A percentile compares a stretch with the other conserved stretches of the same genome.
phyloP scores from a whole-genome alignment of 306 rosid genomes.

The Prunus campanulata region DNA sequence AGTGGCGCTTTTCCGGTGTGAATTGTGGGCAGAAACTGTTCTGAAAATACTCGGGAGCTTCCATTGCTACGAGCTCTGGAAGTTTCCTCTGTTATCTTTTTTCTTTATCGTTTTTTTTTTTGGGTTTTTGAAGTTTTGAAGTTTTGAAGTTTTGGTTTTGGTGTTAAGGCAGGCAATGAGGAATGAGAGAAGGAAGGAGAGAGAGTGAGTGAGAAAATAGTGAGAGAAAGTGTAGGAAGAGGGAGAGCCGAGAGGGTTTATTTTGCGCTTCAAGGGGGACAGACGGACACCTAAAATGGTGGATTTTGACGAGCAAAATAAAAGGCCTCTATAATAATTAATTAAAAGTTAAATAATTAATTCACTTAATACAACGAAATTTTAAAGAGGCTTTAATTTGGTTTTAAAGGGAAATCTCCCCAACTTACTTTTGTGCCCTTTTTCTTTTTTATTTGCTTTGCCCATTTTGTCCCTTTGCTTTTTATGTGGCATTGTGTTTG shows the following conservation, averaged over 20 bases:
- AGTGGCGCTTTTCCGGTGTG: slow-evolving; percentile 33
- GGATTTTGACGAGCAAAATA: slow-evolving; percentile 24
- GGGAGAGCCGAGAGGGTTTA: slow-evolving; percentile 40
- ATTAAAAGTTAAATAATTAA: not conserved
- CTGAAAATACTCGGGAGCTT: slow-evolving; percentile 58
- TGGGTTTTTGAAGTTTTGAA: not conserved
- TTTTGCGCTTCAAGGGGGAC: slow-evolving; percentile 71
- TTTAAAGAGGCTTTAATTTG: slow-evolving; percentile 39
- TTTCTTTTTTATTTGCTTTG: not conserved
- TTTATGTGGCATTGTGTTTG: not conserved
- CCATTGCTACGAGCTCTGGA: slow-evolving; percentile 35
- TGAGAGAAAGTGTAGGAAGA: slow-evolving; percentile 13
- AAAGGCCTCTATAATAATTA: not conserved
- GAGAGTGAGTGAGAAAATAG: slow-evolving; percentile 18
- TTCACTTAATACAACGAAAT: not conserved
- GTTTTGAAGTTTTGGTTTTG: not conserved
- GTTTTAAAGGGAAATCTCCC: slow-evolving; percentile 25
- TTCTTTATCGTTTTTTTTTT: not conserved
- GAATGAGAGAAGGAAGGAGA: not conserved
- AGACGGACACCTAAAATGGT: slow-evolving; percentile 52
- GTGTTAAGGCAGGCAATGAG: not conserved
- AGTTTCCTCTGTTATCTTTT: not conserved
- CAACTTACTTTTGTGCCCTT: slow-evolving; percentile 41
- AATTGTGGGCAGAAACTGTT: slow-evolving; percentile 43
- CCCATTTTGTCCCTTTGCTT: slow-evolving; percentile 11